phyloP scores from a whole-genome alignment of 306 rosid species.

The Vigna nakashimae region DNA sequence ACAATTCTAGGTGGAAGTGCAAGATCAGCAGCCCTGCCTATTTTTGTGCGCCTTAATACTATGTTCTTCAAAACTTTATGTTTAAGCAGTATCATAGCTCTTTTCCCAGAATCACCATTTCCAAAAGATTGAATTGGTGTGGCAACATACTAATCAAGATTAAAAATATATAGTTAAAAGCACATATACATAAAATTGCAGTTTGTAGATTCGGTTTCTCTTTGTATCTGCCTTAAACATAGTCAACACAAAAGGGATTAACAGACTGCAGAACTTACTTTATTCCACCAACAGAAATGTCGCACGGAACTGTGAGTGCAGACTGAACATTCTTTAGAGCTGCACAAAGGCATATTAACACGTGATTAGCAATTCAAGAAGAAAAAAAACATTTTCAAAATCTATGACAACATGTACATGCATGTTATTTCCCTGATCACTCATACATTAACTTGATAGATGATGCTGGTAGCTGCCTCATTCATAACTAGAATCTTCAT shows the following conservation, averaged over 20 bases:
- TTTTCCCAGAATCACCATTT: slow-evolving; percentile 43
- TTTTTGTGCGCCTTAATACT: slow-evolving; percentile 85
- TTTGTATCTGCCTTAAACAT: slow-evolving; percentile 11
- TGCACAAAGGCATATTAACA: slow-evolving; percentile 46
- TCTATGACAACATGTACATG: not conserved
- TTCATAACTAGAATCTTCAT: slow-evolving; percentile 2
- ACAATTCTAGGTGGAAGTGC: slow-evolving; percentile 97
- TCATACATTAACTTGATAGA: not conserved
- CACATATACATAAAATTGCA: slow-evolving; percentile 29
- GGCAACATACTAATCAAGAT: slow-evolving; percentile 66
- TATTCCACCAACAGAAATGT: slow-evolving; percentile 99
- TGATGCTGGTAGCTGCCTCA: not conserved
- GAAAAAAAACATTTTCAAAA: not conserved
- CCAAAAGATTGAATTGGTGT: slow-evolving; percentile 65
- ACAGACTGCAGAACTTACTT: slow-evolving; percentile 61
- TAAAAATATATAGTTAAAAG: slow-evolving; percentile 35
- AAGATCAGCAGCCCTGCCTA: slow-evolving; percentile 93
- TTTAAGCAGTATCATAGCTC: slow-evolving; percentile 86
- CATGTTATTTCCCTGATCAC: not conserved
- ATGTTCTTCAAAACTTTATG: slow-evolving; percentile 75
- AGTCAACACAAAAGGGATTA: slow-evolving; percentile 22
- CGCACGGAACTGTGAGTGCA: slow-evolving; percentile 82
- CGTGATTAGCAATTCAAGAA: slow-evolving; percentile 28
- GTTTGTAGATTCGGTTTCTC: slow-evolving; percentile 17
- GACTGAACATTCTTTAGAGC: slow-evolving; percentile 65